phyloP scores from a whole-genome alignment of 495 filamentous ascomycete genomes.

The Symbiotaphrina buchneri region DNA sequence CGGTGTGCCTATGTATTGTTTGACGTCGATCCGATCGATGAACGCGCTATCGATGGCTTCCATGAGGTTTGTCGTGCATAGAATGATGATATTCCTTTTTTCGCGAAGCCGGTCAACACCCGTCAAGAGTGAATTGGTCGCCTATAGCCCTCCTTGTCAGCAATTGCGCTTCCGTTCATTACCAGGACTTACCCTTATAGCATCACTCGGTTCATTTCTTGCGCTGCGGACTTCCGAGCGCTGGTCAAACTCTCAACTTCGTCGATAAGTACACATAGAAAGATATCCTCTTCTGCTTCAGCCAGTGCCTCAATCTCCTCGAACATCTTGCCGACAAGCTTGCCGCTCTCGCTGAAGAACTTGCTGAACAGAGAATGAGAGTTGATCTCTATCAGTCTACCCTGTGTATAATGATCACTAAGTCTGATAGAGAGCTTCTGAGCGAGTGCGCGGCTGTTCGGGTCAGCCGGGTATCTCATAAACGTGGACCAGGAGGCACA shows the following conservation, averaged over 20 bases:
- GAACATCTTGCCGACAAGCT: constrained; percentile 24
- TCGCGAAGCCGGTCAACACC: constrained; percentile 15
- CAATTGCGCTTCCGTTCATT: background rate
- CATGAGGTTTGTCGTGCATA: constrained; percentile 3
- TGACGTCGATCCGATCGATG: constrained; percentile 29
- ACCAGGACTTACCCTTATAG: constrained; percentile 16
- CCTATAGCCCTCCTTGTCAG: constrained; percentile 4
- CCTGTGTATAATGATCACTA: constrained; percentile 16
- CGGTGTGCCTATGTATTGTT: constrained; percentile 22
- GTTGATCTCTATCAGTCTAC: constrained; percentile 26
- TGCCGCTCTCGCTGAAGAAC: constrained; percentile 32
- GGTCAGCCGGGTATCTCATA: constrained; percentile 3
- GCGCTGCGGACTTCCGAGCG: constrained; percentile 17
- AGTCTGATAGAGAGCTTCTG: constrained; percentile 34
- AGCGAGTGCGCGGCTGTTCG: constrained; percentile 20
- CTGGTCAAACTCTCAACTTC: constrained; percentile 30
- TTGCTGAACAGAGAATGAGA: constrained; percentile 26
- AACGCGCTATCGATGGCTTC: constrained; percentile 20
- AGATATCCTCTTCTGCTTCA: constrained; percentile 18
- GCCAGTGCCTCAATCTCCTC: constrained; percentile 18
- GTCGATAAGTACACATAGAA: constrained; percentile 29
- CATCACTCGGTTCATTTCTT: constrained; percentile 23
- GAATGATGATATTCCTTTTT: constrained; percentile 1
- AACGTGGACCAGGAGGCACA: background rate
- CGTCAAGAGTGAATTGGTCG: constrained; percentile 14